These are phyloP conservation scores for Lactarius evosmus DNA, from an alignment of 768 basidiomycete species.

Conservation along the genomic window DNA sequence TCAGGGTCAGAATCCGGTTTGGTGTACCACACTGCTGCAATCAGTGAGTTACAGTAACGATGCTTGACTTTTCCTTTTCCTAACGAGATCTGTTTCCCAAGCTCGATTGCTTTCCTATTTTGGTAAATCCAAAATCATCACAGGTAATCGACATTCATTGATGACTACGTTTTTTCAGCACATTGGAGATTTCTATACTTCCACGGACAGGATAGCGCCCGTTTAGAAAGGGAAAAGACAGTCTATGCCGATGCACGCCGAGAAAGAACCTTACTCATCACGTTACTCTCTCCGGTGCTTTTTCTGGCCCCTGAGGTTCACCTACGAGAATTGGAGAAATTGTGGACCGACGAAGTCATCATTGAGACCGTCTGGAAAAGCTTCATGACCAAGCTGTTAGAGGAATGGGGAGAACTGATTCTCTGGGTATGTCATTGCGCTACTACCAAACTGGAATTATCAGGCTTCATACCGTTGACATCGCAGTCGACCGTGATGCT, in stretches of 20 bases:
- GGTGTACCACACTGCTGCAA: slow-evolving; percentile 7
- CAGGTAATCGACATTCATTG: neutral
- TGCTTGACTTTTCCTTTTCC: too few relatives aligned
- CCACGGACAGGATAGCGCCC: slow-evolving; percentile 18
- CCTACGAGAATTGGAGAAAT: slow-evolving; percentile 11
- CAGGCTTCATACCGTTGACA: neutral
- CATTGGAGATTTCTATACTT: slow-evolving; percentile 24
- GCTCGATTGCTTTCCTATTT: slow-evolving; percentile 20
- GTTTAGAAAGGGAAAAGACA: slow-evolving; percentile 6
- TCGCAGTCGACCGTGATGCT: slow-evolving; percentile 37
- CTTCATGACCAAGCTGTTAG: slow-evolving; percentile 11
- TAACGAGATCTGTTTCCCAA: neutral
- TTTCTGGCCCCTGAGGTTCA: slow-evolving; percentile 21
- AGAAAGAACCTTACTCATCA: slow-evolving; percentile 16
- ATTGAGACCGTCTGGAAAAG: slow-evolving; percentile 16
- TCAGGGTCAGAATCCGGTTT: slow-evolving; percentile 7
- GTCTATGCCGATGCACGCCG: neutral
- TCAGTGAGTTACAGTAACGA: neutral
- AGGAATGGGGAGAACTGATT: slow-evolving; percentile 15
- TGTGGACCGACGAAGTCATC: slow-evolving; percentile 16
- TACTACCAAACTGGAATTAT: neutral
- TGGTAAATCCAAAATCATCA: neutral
- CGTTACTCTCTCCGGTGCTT: slow-evolving; percentile 13
- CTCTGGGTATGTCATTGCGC: slow-evolving; percentile 7
- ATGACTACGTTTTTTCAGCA: neutral